Evolutionary conservation across 768 basidiomycete species (phyloP).

Genomic region (Astraeus odoratus): DNA sequence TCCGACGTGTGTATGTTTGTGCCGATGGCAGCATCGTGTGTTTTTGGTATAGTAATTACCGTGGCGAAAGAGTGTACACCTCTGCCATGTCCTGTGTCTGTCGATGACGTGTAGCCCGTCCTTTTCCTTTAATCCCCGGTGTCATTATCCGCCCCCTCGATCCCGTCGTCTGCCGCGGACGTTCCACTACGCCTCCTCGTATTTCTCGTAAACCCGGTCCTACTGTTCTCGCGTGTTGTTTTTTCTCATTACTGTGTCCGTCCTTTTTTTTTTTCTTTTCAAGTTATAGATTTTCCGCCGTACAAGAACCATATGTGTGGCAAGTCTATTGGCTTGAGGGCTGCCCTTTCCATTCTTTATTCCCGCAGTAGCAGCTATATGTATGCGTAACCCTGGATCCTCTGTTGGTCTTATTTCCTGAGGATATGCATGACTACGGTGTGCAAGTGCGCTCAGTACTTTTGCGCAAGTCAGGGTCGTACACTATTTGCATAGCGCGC

Average conservation of each 20-base stretch:
- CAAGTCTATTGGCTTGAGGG: slow-evolving; percentile 10
- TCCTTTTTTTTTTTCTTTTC: neutral
- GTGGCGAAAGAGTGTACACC: slow-evolving; percentile 28
- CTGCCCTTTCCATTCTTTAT: slow-evolving; percentile 9
- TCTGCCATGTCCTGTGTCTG: slow-evolving; percentile 23
- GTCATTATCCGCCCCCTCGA: slow-evolving; percentile 7
- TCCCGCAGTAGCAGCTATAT: slow-evolving; percentile 3
- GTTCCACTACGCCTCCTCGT: slow-evolving; percentile 15
- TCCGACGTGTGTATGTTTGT: slow-evolving; percentile 8
- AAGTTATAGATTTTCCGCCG: slow-evolving; percentile 6
- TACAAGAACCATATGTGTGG: slow-evolving; percentile 6
- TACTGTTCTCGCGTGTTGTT: slow-evolving; percentile 10
- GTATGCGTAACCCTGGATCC: slow-evolving; percentile 12
- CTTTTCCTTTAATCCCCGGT: slow-evolving; percentile 9
- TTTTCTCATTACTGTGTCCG: slow-evolving; percentile 21
- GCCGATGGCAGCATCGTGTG: slow-evolving; percentile 9
- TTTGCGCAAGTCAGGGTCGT: too few species aligned
- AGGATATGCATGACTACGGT: slow-evolving; percentile 5
- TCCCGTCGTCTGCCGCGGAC: slow-evolving; percentile 1
- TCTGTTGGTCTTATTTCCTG: slow-evolving; percentile 14
- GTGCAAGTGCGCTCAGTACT: too few species aligned
- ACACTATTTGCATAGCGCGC: too few species aligned
- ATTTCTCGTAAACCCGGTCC: slow-evolving; percentile 8
- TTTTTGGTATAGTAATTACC: slow-evolving; percentile 12
- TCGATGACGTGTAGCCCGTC: slow-evolving; percentile 23